Percentiles rank a stretch among this genome's conserved stretches.
Conservation (phyloP, 2,329 filamentous ascomycete genomes). For the Cladosporium sp. region DNA sequence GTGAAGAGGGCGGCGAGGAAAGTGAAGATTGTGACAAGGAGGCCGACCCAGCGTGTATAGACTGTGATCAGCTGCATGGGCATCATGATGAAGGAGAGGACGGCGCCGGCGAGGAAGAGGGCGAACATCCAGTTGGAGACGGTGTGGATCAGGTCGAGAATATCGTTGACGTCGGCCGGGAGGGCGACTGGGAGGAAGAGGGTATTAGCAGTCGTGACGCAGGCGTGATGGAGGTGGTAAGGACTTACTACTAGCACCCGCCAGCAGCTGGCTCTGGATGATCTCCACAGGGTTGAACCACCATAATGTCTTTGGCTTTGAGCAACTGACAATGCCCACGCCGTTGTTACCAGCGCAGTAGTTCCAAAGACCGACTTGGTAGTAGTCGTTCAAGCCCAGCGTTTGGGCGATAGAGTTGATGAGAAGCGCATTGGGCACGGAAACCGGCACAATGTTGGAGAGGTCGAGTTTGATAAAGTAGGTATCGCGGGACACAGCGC, state of each 20-base stretch:
- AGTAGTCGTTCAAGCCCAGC: slow-evolving; percentile 88
- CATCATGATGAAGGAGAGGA: slow-evolving; percentile 69
- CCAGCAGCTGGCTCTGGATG: slow-evolving; percentile 71
- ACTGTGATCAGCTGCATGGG: slow-evolving; percentile 56
- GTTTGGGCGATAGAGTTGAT: slow-evolving; percentile 85
- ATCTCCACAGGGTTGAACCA: slow-evolving; percentile 91
- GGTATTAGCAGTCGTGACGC: slow-evolving; percentile 21
- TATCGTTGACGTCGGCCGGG: slow-evolving; percentile 66
- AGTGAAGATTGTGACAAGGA: slow-evolving; percentile 65
- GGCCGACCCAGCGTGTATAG: slow-evolving; percentile 52
- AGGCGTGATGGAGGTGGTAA: neutral
- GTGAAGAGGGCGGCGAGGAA: slow-evolving; percentile 65
- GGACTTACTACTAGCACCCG: slow-evolving; percentile 69
- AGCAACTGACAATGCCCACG: slow-evolving; percentile 73
- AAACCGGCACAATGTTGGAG: slow-evolving; percentile 71
- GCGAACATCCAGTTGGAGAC: slow-evolving; percentile 85
- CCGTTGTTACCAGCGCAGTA: slow-evolving; percentile 82
- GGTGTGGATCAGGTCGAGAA: slow-evolving; percentile 68
- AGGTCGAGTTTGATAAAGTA: slow-evolving; percentile 86
- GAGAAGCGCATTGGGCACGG: slow-evolving; percentile 66
- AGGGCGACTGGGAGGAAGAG: slow-evolving; percentile 57
- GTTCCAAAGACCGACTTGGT: slow-evolving; percentile 86
- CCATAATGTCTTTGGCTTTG: slow-evolving; percentile 64
- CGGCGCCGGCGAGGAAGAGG: slow-evolving; percentile 70
- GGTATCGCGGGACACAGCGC: slow-evolving; percentile 58